Base-by-base conservation (phyloP, 495 filamentous ascomycete species). In the Penicillium chermesinum region DNA sequence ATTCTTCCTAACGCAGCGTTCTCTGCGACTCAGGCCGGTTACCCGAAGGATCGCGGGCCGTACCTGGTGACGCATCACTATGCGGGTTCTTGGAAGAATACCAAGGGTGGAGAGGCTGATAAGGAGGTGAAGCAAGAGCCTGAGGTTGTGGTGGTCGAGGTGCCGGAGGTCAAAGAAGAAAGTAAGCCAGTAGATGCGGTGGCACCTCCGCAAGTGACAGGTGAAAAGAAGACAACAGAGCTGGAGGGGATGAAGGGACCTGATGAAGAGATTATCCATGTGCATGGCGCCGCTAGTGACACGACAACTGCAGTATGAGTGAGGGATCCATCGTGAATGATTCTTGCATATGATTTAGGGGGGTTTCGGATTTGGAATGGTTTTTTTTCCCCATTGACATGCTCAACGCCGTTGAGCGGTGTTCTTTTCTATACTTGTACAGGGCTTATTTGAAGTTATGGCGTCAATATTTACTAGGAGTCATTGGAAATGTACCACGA, bases 31-130 rank as follows among this genome's bases (percentile, higher is more conserved):
- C 58, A 59, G 35, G 51, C 36, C 17, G 52, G 49, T 6, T 53
- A 45, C 5, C 38, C 51, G 2, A 33, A 49, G 27, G 37, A 62
- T 30, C 43, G 50, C 32, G 48, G 55, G 19, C 49, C 50, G 3
- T 54, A 60, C 37, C 43, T 67, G 1, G 63, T 66, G 1, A 53
- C 59, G 44, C 63, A 67, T 46, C 59, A 65, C 15, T 62, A 62
- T 39, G 58, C 52, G 16, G 63, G 60, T 12, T 57, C 58, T 44
- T 67, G 63, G 64, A 63, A 67, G 41, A 49, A 51, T 40, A 42
- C 48, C 37, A 35, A 58, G 7, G 43, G 54, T 16, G 50, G 49
- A 15, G 55, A 53, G 10, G 12, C 12, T 0, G 19, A 0, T 9
- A 46, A 2, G 43, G 16, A 2, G 42, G 2, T 25, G 18, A 30